Base-by-base conservation (phyloP, 2,329 filamentous ascomycete genomes). In the Talaromyces sp. region DNA sequence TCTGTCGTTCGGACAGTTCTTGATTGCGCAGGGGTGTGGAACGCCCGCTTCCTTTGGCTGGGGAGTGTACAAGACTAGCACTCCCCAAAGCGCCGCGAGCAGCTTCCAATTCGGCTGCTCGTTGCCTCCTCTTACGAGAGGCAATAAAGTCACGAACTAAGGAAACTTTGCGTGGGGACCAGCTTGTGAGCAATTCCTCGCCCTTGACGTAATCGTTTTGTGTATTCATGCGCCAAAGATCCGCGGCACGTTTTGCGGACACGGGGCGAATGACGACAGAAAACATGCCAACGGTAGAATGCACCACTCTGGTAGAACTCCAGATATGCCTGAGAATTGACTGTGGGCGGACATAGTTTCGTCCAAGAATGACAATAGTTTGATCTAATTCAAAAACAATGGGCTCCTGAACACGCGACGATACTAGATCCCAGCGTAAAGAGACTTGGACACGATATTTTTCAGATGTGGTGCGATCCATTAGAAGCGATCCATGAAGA, bases 201-300 rank as follows among this genome's bases (percentile, higher is more conserved):
- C 95, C 95, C 76, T 97, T 97, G 71, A 99, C 91, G 74, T 97
- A 98, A 75, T 96, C 92, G 72, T 96, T 90, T 66, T 92, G 89
- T 16, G 93, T 98, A 76, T 93, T 96, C 88, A 98, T 92, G 63
- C 95, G 88, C 95, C 95, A 99, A 13, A 99, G 83, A 75, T 99
- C 95, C 3, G 92, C 92, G 0, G 93, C 92, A 56, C 92, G 87
- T 78, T 97, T 97, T 60, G 96, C 93, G 2, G 93, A 93, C 8
- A 92, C 89, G 0, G 95, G 95, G 35, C 92, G 89, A 77, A 98
- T 89, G 6, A 88, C 88, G 59, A 98, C 82, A 1, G 91, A 93
- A 78, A 96, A 99, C 65, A 97, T 91, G 52, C 88, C 88, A 22
- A 92, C 91, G 0, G 90, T 91, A 8, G 93, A 95, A 73, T 93